phyloP scores from a whole-genome alignment of 129 eudicot species.

The Saussurea involucrata region DNA sequence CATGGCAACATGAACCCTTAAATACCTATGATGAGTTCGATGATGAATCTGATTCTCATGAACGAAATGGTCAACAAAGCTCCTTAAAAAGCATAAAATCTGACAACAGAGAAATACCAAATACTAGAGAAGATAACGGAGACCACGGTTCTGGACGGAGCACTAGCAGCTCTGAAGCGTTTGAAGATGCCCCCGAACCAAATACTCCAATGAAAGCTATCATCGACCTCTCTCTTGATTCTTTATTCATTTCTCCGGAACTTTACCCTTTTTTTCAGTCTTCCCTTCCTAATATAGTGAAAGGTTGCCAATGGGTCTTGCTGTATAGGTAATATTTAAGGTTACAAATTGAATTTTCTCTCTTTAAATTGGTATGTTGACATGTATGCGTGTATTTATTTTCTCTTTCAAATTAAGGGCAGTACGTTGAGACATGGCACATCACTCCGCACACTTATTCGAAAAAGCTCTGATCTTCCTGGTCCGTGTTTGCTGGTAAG shows the following conservation, averaged over 20 bases:
- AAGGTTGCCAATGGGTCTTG: slow-evolving; percentile 89
- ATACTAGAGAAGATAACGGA: slow-evolving; percentile 34
- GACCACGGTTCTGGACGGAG: slow-evolving; percentile 54
- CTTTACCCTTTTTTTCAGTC: slow-evolving; percentile 66
- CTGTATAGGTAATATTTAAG: slow-evolving; percentile 71
- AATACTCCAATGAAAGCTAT: slow-evolving; percentile 35
- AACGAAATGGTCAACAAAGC: slow-evolving; percentile 17
- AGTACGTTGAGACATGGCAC: slow-evolving; percentile 89
- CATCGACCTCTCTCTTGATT: slow-evolving; percentile 54
- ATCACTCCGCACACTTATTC: slow-evolving; percentile 85
- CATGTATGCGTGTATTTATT: slow-evolving; percentile 21
- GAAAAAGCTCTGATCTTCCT: slow-evolving; percentile 71
- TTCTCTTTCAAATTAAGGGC: slow-evolving; percentile 83
- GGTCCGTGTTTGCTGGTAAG: slow-evolving; percentile 95
- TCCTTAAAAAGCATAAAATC: not conserved
- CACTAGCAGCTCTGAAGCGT: slow-evolving; percentile 48
- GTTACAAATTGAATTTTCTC: not conserved
- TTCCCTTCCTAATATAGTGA: slow-evolving; percentile 86
- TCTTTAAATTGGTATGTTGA: slow-evolving; percentile 5
- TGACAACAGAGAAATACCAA: slow-evolving; percentile 17
- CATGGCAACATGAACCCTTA: slow-evolving; percentile 41
- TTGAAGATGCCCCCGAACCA: slow-evolving; percentile 60
- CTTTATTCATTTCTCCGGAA: slow-evolving; percentile 56
- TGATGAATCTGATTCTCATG: slow-evolving; percentile 14
- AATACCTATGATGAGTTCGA: slow-evolving; percentile 33